Percentiles rank a stretch among this genome's conserved stretches.
Evolutionary conservation across 2,329 filamentous ascomycete genomes (phyloP).

Genomic region (Macrophomina pseudophaseolina): DNA sequence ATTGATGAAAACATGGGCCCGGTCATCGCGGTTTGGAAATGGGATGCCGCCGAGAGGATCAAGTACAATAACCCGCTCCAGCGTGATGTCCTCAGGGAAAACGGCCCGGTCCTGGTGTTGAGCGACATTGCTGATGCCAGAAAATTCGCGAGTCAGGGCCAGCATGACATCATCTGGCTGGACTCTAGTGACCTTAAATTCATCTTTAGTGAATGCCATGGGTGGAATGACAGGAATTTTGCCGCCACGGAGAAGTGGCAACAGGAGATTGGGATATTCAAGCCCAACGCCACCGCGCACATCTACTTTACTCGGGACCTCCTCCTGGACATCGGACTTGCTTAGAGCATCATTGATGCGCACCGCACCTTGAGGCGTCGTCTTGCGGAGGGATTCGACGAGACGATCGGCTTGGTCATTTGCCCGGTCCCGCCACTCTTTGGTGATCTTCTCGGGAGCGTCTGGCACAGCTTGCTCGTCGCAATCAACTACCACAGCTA

Average conservation of each 20-base stretch:
- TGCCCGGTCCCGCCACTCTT: constrained; percentile 50
- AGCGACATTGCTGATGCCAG: constrained; percentile 59
- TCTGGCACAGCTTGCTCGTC: constrained; percentile 46
- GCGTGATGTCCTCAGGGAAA: constrained; percentile 28
- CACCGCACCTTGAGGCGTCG: constrained; percentile 70
- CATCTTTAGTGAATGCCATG: constrained; percentile 62
- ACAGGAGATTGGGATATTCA: constrained; percentile 58
- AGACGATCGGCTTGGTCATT: constrained; percentile 74
- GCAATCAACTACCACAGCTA: constrained; percentile 83
- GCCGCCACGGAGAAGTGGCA: constrained; percentile 69
- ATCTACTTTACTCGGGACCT: constrained; percentile 40
- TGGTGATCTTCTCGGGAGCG: constrained; percentile 38
- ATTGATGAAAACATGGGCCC: constrained; percentile 86
- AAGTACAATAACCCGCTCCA: constrained; percentile 88
- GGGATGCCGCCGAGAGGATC: constrained; percentile 88
- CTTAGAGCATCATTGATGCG: constrained; percentile 65
- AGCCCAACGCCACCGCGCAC: constrained; percentile 47
- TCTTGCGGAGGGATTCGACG: constrained; percentile 73
- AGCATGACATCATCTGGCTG: constrained; percentile 70
- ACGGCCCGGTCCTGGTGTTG: neutral
- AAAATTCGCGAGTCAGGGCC: constrained; percentile 77
- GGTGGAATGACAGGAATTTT: constrained; percentile 73
- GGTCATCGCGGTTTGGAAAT: constrained; percentile 62
- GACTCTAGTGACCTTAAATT: constrained; percentile 45
- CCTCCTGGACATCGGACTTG: constrained; percentile 40